Conservation (phyloP, 768 basidiomycete species). For the Serpula lacrymans region DNA sequence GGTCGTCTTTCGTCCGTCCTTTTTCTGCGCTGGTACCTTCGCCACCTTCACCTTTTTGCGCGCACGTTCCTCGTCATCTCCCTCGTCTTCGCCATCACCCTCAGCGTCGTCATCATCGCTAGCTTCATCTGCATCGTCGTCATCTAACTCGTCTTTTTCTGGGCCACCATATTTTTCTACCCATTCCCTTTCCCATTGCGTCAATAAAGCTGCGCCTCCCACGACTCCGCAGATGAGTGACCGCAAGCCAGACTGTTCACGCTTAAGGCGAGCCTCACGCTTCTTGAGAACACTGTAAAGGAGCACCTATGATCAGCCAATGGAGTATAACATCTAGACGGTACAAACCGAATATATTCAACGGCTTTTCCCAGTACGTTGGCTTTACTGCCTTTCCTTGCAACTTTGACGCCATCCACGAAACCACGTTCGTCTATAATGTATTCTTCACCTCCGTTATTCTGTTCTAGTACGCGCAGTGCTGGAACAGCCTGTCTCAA, state of each 20-base stretch:
- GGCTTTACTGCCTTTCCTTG: conserved; percentile 87
- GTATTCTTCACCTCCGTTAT: conserved; percentile 36
- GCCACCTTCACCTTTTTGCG: conserved; percentile 61
- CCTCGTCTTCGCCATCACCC: conserved; percentile 38
- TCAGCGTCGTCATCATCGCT: conserved; percentile 40
- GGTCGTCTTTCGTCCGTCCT: conserved; percentile 38
- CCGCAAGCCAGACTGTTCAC: conserved; percentile 75
- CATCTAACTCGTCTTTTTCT: conserved; percentile 71
- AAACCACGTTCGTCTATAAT: conserved; percentile 80
- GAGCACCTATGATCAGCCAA: background rate
- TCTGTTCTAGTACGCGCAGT: conserved; percentile 69
- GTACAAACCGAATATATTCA: conserved; percentile 71
- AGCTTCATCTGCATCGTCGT: conserved; percentile 34
- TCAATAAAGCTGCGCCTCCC: conserved; percentile 65
- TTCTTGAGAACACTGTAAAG: conserved; percentile 68
- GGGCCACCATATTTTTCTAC: conserved; percentile 69
- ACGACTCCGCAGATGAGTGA: conserved; percentile 67
- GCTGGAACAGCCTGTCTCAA: conserved; percentile 81
- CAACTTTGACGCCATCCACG: conserved; percentile 90
- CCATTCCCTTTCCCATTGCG: conserved; percentile 80
- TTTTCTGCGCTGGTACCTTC: conserved; percentile 40
- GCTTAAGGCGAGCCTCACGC: conserved; percentile 65
- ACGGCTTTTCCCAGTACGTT: conserved; percentile 88
- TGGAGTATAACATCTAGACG: background rate
- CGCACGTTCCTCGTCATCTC: conserved; percentile 41